Evolutionary conservation across 1,139 yeast species (phyloP), one percentile per base, ranked within the genome.

Genomic region (Hanseniaspora gamundiae): DNA sequence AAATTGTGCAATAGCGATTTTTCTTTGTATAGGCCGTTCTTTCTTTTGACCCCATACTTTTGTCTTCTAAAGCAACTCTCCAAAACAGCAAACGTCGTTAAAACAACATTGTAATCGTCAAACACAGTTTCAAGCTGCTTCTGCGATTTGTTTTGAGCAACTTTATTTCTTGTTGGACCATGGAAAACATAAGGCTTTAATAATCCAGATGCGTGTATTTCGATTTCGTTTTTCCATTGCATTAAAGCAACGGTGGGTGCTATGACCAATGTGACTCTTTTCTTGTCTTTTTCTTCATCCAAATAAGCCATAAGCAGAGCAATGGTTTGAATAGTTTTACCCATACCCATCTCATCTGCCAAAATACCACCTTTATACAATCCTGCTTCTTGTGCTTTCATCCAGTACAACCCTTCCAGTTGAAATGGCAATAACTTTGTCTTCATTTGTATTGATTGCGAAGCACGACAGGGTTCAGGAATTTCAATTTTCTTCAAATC

Each of bases 321-420:
- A 49, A 91, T 88, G 24, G 95, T 86, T 62, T 91, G 98, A 42
- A 91, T 87, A 1, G 98, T 91, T 58, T 91, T 91, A 52, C 98
- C 98, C 97, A 91, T 88, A 41, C 98, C 98, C 98, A 91, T 91
- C 62, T 91, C 99, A 65, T 91, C 99, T 2, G 98, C 98, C 42
- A 91, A 67, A n/a, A 91, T 80, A 4, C 98, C 98, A 21, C 98
- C 97, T 16, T 73, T 70, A 59, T 83, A 91, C 40, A 70, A 72
- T 19, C 87, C 73, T 29, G 76, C 76, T 59, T 91, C 98, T 63
- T 91, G 97, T 44, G 76, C 71, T 17, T 75, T 54, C 47, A 91
- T 70, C 99, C 99, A 91, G 56, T 83, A 75, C 42, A 91, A 68
- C 22, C 98, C 98, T 65, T 91, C 99, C 14, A 76, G 68, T 62